A percentile compares a stretch with the other conserved stretches of the same genome.
Evolutionary conservation across 2,329 filamentous ascomycete species (phyloP).

Genomic region (Trichophaea hybrida): DNA sequence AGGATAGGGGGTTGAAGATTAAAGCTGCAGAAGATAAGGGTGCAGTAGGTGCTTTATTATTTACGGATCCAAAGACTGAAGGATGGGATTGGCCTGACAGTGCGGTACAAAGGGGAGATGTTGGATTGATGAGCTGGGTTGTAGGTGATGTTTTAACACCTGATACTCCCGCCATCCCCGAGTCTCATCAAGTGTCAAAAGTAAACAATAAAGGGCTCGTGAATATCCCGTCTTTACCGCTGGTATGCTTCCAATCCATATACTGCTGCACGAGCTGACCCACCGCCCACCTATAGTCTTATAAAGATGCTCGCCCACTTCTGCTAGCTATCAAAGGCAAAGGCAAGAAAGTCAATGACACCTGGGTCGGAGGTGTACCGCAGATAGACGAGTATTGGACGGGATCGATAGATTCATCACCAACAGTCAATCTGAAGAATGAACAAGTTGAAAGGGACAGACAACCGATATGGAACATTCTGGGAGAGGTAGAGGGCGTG

Average conservation of each 20-base stretch:
- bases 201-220: conserved; percentile 59
- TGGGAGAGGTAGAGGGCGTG: conserved; percentile 68
- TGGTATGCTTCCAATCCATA: conserved; percentile 34
- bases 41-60: conserved; percentile 76
- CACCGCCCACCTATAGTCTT: conserved; percentile 35
- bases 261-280: not conserved
- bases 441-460: conserved; percentile 68
- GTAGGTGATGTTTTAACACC: conserved; percentile 86
- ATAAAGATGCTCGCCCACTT: conserved; percentile 72
- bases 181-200: conserved; percentile 45
- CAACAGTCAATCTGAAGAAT: conserved; percentile 68
- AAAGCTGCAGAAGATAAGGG: conserved; percentile 80
- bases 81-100: conserved; percentile 68
- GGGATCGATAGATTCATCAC: conserved; percentile 47
- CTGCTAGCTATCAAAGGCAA: conserved; percentile 61
- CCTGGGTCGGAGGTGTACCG: conserved; percentile 65
- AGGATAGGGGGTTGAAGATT: conserved; percentile 64
- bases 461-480: conserved; percentile 83
- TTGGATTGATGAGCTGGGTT: conserved; percentile 68
- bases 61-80: conserved; percentile 77
- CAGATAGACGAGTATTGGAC: conserved; percentile 71
- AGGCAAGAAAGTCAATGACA: conserved; percentile 51
- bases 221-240: conserved; percentile 75
- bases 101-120: conserved; percentile 67
- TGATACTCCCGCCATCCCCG: conserved; percentile 60